Percentiles rank a stretch among this genome's conserved stretches.
phyloP scores from a whole-genome alignment of 2,329 filamentous ascomycete genomes.

The Penicillium sp. region DNA sequence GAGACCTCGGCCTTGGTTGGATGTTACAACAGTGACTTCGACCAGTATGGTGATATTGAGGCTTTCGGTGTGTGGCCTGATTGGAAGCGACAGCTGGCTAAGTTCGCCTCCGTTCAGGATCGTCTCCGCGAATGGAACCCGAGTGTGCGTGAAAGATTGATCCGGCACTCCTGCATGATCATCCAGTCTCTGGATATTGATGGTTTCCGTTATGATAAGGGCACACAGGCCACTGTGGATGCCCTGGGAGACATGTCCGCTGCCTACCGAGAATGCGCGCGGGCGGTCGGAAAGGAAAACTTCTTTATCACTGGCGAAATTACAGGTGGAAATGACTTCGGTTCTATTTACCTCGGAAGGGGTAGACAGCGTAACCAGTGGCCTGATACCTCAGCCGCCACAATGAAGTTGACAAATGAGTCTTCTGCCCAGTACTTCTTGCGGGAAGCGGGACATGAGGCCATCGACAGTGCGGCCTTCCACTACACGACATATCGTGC shows the following conservation, averaged over 20 bases:
- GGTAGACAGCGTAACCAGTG: constrained; percentile 57
- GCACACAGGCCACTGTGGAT: constrained; percentile 63
- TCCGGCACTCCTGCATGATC: constrained; percentile 62
- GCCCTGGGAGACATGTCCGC: constrained; percentile 59
- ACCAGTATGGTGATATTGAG: constrained; percentile 64
- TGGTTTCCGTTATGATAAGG: constrained; percentile 67
- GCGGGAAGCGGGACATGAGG: constrained; percentile 53
- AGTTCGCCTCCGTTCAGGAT: constrained; percentile 67
- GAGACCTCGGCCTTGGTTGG: constrained; percentile 51
- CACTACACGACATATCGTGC: constrained; percentile 63
- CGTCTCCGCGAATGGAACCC: constrained; percentile 64
- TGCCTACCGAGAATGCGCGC: constrained; percentile 59
- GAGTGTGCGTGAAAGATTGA: constrained; percentile 58
- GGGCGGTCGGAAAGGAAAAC: constrained; percentile 58
- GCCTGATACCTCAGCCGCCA: constrained; percentile 43
- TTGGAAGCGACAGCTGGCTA: constrained; percentile 63
- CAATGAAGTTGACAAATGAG: constrained; percentile 51
- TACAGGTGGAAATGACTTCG: constrained; percentile 61
- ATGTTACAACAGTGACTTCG: constrained; percentile 64
- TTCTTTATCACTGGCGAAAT: constrained; percentile 66
- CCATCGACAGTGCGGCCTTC: constrained; percentile 62
- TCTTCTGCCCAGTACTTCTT: constrained; percentile 51
- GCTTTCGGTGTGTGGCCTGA: constrained; percentile 64
- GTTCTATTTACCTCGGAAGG: constrained; percentile 60
- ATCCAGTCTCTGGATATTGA: constrained; percentile 63